phyloP scores from a whole-genome alignment of 1,284 basidiomycete genomes.

The Termitomyces sp. region DNA sequence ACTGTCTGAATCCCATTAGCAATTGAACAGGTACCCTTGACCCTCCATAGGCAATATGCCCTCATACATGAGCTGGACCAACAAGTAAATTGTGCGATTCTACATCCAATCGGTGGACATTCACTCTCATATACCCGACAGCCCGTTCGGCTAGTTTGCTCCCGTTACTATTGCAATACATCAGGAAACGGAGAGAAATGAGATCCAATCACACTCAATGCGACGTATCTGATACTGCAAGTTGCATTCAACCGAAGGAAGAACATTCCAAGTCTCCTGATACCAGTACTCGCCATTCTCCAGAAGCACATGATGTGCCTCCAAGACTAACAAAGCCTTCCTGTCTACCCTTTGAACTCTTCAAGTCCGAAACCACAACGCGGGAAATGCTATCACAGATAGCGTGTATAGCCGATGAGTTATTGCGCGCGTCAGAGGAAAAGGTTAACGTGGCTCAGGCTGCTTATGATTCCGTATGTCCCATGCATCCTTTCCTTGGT shows the following conservation, averaged over 20 bases:
- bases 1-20: conserved; percentile 36
- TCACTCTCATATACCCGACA: conserved; percentile 18
- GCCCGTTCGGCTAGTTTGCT: conserved; percentile 36
- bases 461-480: conserved; percentile 58
- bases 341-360: conserved; percentile 16
- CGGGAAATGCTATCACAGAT: conserved; percentile 52
- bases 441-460: conserved; percentile 70
- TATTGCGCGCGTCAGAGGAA: conserved; percentile 61
- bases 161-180: conserved; percentile 38
- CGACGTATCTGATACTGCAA: background rate
- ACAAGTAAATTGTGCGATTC: conserved; percentile 55
- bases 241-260: background rate
- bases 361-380: conserved; percentile 31
- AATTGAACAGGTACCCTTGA: conserved; percentile 83
- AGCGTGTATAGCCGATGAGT: conserved; percentile 54
- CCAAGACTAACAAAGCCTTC: background rate
- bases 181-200: conserved; percentile 29
- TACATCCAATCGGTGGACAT: background rate
- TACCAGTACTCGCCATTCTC: background rate
- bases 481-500: background rate
- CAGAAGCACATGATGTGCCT: background rate
- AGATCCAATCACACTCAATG: background rate
- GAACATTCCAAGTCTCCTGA: background rate
- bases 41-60: conserved; percentile 75
- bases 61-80: conserved; percentile 81